Evolutionary conservation across 139 green algal species (phyloP).

Genomic region (Zygnema cylindricum): DNA sequence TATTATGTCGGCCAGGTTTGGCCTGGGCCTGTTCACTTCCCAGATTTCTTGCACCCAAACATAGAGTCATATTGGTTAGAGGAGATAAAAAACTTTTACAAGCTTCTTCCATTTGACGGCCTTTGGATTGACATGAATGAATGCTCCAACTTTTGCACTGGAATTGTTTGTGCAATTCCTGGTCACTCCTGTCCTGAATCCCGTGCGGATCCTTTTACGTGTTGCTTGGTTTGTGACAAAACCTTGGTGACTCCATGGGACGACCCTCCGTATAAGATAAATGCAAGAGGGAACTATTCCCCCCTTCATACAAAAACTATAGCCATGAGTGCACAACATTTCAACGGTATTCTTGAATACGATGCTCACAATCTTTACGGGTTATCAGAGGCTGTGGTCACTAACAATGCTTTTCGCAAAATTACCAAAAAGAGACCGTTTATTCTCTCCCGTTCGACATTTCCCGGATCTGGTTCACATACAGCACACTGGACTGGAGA

Average conservation of each 20-base stretch:
- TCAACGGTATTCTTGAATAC: slow-evolving; percentile 64
- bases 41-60: slow-evolving; percentile 71
- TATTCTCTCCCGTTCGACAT: slow-evolving; percentile 67
- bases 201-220: background rate
- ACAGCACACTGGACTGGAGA: slow-evolving; percentile 77
- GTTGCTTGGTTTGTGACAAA: slow-evolving; percentile 18
- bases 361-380: slow-evolving; percentile 72
- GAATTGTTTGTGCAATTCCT: slow-evolving; percentile 57
- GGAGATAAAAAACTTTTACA: slow-evolving; percentile 39
- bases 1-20: slow-evolving; percentile 79
- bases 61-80: slow-evolving; percentile 21
- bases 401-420: background rate
- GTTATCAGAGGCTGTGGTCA: slow-evolving; percentile 23
- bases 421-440: slow-evolving; percentile 62
- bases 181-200: background rate
- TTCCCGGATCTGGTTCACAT: slow-evolving; percentile 67
- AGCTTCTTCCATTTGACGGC: slow-evolving; percentile 70
- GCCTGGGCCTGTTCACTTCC: slow-evolving; percentile 76
- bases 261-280: slow-evolving; percentile 72
- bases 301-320: slow-evolving; percentile 55
- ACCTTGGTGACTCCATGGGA: slow-evolving; percentile 45
- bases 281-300: slow-evolving; percentile 28
- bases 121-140: slow-evolving; percentile 89
- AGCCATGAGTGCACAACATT: slow-evolving; percentile 57
- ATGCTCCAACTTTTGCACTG: slow-evolving; percentile 79